Evolutionary conservation across 495 filamentous ascomycete species (phyloP).

Genomic region (Staphylotrichum longicolle): DNA sequence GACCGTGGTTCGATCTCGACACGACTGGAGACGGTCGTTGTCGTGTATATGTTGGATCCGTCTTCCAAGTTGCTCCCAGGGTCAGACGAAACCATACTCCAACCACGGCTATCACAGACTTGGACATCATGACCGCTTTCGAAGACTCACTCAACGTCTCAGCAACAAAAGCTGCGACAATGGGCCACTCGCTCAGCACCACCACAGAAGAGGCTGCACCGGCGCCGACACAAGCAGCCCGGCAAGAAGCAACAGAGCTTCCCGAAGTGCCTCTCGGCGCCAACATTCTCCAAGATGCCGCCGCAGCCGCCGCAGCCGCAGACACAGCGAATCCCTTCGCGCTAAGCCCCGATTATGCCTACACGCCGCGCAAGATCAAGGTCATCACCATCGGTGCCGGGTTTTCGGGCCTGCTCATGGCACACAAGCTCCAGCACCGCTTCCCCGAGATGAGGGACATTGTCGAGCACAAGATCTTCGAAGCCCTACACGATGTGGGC

Average conservation of each 20-base stretch:
- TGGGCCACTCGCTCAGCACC: background rate
- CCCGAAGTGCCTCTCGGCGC: background rate
- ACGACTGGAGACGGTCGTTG: no score
- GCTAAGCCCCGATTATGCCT: background rate
- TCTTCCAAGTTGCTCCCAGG: no score
- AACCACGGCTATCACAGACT: no score
- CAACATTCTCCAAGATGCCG: background rate
- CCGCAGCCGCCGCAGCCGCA: background rate
- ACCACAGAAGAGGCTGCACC: background rate
- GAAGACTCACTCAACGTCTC: background rate
- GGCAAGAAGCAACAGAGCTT: background rate
- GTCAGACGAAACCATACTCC: no score
- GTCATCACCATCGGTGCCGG: background rate
- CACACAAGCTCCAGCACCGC: no score
- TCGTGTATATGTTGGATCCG: no score
- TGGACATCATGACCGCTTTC: no score
- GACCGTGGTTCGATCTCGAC: no score
- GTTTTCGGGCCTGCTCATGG: no score
- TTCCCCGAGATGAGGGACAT: no score
- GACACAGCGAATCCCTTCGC: background rate
- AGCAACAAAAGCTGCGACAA: background rate
- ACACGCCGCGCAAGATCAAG: background rate
- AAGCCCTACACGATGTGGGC: conserved; percentile 32
- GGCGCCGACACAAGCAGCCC: background rate
- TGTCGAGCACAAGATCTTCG: no score